Conservation (phyloP, 2,329 filamentous ascomycete species). For the Colletotrichum tamarilloi region DNA sequence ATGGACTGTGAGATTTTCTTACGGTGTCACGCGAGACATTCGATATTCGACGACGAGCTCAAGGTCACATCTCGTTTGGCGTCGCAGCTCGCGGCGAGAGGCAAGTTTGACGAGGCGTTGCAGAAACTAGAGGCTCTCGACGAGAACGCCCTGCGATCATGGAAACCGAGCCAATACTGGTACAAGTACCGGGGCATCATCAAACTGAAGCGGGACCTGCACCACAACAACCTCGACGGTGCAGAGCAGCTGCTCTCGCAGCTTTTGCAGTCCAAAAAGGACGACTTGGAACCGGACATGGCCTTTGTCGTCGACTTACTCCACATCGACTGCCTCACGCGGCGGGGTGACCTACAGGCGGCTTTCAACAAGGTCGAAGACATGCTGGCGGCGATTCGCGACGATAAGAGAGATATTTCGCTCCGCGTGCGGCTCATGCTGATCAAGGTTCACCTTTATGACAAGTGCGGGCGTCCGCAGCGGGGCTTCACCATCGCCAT, state of each 20-base stretch:
- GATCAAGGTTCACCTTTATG: constrained; percentile 77
- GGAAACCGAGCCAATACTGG: constrained; percentile 83
- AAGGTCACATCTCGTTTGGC: constrained; percentile 79
- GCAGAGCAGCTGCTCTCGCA: constrained; percentile 63
- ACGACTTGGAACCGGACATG: constrained; percentile 64
- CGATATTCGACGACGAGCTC: constrained; percentile 79
- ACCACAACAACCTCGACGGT: constrained; percentile 63
- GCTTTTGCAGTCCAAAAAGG: constrained; percentile 61
- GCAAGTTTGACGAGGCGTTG: constrained; percentile 77
- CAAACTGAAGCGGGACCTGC: constrained; percentile 71
- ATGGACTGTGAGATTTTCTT: constrained; percentile 79
- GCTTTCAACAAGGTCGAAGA: constrained; percentile 61
- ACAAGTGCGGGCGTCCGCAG: constrained; percentile 74
- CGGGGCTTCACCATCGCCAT: constrained; percentile 82
- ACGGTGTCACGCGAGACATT: constrained; percentile 71
- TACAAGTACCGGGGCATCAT: constrained; percentile 74
- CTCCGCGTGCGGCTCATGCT: constrained; percentile 78
- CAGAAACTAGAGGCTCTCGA: constrained; percentile 58
- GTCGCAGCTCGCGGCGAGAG: constrained; percentile 66
- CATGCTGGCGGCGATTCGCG: constrained; percentile 53
- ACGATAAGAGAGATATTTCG: constrained; percentile 65
- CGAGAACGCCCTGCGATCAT: constrained; percentile 72
- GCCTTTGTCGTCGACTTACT: constrained; percentile 62
- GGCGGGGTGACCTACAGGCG: constrained; percentile 57
- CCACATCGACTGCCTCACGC: constrained; percentile 62